A percentile compares a stretch with the other conserved stretches of the same genome.
phyloP scores from a whole-genome alignment of 371 early-diverging fungal genomes.

The Apophysomyces elegans region DNA sequence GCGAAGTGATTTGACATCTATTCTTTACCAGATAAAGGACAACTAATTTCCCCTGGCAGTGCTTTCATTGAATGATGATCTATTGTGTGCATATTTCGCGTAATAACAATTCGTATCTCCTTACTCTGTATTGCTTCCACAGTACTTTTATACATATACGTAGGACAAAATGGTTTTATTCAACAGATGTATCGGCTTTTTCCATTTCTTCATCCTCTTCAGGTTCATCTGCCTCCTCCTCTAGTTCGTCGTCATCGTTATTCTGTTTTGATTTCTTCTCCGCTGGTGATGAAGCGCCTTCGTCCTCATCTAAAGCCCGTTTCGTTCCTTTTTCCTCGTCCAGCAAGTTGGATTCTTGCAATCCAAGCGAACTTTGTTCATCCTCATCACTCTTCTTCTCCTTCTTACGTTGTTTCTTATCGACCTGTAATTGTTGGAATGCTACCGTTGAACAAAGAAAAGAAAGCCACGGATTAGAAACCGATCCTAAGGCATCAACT shows the following conservation, averaged over 20 bases:
- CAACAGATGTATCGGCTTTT: neutral
- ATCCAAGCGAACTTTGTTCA: neutral
- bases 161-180: neutral
- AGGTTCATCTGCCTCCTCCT: slow-evolving; percentile 12
- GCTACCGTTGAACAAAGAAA: neutral
- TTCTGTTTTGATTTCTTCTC: slow-evolving; percentile 15
- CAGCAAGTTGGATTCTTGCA: neutral
- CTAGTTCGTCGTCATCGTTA: slow-evolving; percentile 17
- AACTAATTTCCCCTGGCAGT: too few species aligned
- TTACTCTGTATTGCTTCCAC: too few species aligned
- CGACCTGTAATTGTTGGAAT: slow-evolving; percentile 21
- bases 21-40: too few species aligned
- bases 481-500: neutral
- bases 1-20: too few species aligned
- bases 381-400: slow-evolving; percentile 21
- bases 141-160: too few species aligned
- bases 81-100: too few species aligned
- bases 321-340: neutral
- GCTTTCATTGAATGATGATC: too few species aligned
- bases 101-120: too few species aligned
- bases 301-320: slow-evolving; percentile 11
- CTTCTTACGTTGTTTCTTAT: slow-evolving; percentile 26
- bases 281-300: neutral
- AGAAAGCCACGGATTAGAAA: neutral
- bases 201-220: slow-evolving; percentile 13